Evolutionary conservation across 768 basidiomycete genomes (phyloP).

Genomic region (Auricularia auricula-judae): DNA sequence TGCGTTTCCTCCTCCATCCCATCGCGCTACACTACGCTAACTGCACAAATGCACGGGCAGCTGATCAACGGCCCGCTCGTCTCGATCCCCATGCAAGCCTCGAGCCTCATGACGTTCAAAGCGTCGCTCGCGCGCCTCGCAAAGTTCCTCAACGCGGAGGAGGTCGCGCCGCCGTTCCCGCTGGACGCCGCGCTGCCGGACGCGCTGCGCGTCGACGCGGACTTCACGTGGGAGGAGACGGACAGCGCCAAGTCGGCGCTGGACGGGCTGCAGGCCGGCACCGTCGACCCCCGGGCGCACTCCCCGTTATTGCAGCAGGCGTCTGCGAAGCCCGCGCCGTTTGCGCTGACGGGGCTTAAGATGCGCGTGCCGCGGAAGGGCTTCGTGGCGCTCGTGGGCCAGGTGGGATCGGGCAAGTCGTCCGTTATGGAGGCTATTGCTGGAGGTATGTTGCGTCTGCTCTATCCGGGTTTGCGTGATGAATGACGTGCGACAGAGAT

Average conservation of each 20-base stretch:
- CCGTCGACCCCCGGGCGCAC: no score
- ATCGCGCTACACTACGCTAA: no score
- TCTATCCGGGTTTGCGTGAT: background rate
- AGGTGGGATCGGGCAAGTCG: constrained; percentile 59
- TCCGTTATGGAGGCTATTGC: constrained; percentile 10
- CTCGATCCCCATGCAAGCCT: no score
- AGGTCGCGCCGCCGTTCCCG: constrained; percentile 21
- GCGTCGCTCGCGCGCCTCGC: background rate
- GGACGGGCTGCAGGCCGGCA: no score
- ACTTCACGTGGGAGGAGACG: constrained; percentile 16
- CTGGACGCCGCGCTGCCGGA: constrained; percentile 50
- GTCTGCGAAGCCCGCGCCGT: constrained; percentile 20
- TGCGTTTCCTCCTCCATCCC: constrained; percentile 33
- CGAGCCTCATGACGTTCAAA: no score
- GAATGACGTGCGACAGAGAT: constrained; percentile 32
- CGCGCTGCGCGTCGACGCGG: constrained; percentile 32
- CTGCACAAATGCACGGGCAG: no score
- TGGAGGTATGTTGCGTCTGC: constrained; percentile 9
- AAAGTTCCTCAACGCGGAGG: background rate
- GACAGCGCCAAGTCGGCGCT: constrained; percentile 2
- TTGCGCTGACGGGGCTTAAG: constrained; percentile 36
- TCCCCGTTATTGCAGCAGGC: no score
- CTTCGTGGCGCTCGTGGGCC: constrained; percentile 61
- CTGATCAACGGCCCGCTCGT: no score
- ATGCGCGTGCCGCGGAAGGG: constrained; percentile 40